Conservation (phyloP, 306 rosid genomes). For the Prunus salicina region DNA sequence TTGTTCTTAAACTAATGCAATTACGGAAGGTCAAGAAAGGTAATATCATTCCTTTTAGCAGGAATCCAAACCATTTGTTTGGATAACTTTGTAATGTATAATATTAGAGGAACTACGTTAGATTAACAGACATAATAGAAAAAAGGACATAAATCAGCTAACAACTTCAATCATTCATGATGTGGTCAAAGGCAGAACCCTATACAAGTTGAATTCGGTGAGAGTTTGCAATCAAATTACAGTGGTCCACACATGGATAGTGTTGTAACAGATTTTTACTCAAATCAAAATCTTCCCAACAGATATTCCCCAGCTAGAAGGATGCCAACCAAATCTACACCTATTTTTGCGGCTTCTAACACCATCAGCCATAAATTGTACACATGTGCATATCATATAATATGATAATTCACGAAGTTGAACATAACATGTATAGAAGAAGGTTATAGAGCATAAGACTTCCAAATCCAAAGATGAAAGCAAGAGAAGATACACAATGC, state of each 20-base stretch:
- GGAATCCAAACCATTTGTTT: not conserved
- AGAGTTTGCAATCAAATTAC: not conserved
- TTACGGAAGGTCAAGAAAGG: constrained; percentile 2
- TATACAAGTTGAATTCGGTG: not conserved
- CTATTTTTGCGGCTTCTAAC: not conserved
- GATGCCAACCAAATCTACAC: not conserved
- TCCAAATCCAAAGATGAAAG: too few species aligned
- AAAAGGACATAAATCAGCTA: not conserved
- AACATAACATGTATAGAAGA: not conserved
- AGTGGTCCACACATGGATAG: not conserved
- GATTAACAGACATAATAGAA: not conserved
- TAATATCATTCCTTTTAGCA: not conserved
- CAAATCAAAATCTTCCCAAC: not conserved
- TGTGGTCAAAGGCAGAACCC: not conserved
- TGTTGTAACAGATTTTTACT: not conserved
- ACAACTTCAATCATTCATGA: not conserved
- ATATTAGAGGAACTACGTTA: not conserved
- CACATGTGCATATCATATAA: not conserved
- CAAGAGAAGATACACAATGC: too few species aligned
- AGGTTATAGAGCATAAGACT: too few species aligned
- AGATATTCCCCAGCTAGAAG: not conserved
- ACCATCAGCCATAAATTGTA: not conserved
- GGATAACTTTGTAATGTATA: not conserved
- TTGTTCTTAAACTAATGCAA: not conserved
- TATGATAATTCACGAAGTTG: not conserved